These are phyloP conservation scores for Boletus eberwhitei DNA, from an alignment of 768 basidiomycete genomes.

Conservation along the genomic window DNA sequence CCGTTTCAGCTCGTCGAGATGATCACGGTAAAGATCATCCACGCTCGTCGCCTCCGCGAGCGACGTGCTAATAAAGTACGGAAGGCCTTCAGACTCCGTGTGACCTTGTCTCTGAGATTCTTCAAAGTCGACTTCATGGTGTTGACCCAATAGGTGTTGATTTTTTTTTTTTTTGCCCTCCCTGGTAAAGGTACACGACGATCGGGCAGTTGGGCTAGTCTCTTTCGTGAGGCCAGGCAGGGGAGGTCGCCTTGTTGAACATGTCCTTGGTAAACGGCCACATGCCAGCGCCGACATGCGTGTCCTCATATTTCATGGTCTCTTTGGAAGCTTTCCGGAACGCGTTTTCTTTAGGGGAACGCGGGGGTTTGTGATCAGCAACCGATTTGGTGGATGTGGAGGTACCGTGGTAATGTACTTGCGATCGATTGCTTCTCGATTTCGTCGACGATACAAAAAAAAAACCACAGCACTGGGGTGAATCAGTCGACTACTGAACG, in stretches of 20 bases:
- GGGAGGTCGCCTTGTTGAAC: conserved; percentile 5
- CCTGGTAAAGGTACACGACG: conserved; percentile 12
- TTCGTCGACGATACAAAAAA: conserved; percentile 6
- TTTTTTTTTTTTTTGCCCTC: conserved; percentile 6
- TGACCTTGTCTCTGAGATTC: background rate
- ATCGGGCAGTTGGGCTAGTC: conserved; percentile 12
- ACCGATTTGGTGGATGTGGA: too few relatives aligned
- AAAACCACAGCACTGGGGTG: too few relatives aligned
- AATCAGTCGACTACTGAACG: conserved; percentile 8
- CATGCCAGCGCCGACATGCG: conserved; percentile 1
- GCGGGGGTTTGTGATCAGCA: background rate
- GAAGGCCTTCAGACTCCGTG: background rate
- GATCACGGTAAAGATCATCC: conserved; percentile 2
- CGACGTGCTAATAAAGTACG: conserved; percentile 8
- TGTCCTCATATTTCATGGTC: background rate
- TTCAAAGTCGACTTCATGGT: conserved; percentile 1
- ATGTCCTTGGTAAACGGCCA: conserved; percentile 18
- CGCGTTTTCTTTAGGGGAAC: background rate
- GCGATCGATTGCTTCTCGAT: background rate
- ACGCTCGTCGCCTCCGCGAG: conserved; percentile 1
- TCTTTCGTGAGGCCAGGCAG: conserved; percentile 16
- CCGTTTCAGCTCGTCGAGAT: background rate
- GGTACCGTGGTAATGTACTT: background rate
- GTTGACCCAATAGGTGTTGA: conserved; percentile 8
- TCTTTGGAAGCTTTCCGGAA: conserved; percentile 2